Evolutionary conservation across 2,329 filamentous ascomycete genomes (phyloP).

Genomic region (Aspergillus tamarii): DNA sequence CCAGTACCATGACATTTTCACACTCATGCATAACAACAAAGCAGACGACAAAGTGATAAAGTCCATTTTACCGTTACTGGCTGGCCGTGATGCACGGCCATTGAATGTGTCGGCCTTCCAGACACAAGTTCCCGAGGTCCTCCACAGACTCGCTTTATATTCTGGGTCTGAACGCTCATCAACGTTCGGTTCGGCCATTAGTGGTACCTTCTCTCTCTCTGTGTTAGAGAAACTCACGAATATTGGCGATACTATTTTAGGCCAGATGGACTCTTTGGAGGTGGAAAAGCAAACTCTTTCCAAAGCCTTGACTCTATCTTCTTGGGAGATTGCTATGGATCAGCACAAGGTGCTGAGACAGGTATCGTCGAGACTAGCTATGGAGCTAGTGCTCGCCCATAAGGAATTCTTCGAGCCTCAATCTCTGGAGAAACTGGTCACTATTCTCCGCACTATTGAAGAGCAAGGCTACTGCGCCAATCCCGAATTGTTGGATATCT

Average conservation of each 20-base stretch:
- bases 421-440: conserved; percentile 29
- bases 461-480: conserved; percentile 22
- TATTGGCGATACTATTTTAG: conserved; percentile 59
- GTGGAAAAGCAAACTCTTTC: conserved; percentile 66
- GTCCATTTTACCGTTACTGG: conserved; percentile 40
- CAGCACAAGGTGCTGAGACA: conserved; percentile 55
- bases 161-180: conserved; percentile 34
- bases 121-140: conserved; percentile 37
- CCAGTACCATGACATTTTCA: conserved; percentile 47
- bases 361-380: conserved; percentile 46
- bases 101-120: conserved; percentile 37
- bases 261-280: conserved; percentile 66
- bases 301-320: conserved; percentile 56
- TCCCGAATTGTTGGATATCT: conserved; percentile 17
- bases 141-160: conserved; percentile 42
- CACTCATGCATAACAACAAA: conserved; percentile 17
- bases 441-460: conserved; percentile 29
- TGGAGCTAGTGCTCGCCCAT: conserved; percentile 41
- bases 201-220: conserved; percentile 52
- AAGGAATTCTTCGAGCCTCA: conserved; percentile 36
- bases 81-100: conserved; percentile 40
- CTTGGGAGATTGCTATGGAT: conserved; percentile 54
- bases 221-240: conserved; percentile 60
- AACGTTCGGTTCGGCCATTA: conserved; percentile 49
- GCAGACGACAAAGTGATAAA: conserved; percentile 25